Base-by-base conservation (phyloP, 345 rosid genomes). In the Eucalyptus cloeziana region DNA sequence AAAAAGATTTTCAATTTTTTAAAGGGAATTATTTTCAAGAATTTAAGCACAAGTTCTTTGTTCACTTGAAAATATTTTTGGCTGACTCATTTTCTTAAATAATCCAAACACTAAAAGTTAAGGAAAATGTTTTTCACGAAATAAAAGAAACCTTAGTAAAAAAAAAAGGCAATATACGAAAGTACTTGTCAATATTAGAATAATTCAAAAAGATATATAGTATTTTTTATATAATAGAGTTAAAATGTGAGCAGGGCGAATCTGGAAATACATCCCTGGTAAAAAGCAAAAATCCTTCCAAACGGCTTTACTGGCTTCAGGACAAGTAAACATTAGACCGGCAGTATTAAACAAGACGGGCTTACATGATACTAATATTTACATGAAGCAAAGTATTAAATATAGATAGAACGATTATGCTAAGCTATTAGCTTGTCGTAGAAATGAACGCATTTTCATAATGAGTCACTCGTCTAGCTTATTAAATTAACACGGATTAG, bases 31-130 rank as follows among this genome's bases (percentile, higher is more conserved):
- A 62, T 30, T 62, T 6, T 62, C 33, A 0, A 2, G 2, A 62
- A 62, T 62, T 62, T 62, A 30, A 12, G 16, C 31, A 60, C n/a
- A 11, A 30, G 16, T 27, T 60, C 2, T 27, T 30, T 11, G 31
- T 62, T 62, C 7, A 30, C n/a, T 62, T 13, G 7, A 13, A 62
- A 62, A 62, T 27, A 60, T 27, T 60, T 60, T 60, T 16, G 0
- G 0, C 6, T 3, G 1, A 62, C 33, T 62, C 33, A 62, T 62
- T 62, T 62, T 62, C 17, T 13, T 62, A 12, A 62, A 13, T 13
- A 1, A 62, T 6, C 33, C 2, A 27, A 27, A 62, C 4, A 13
- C 0, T 0, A 13, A 0, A 27, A 62, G 15, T 2, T 62, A 4
- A 62, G 33, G 4, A 62, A 62, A 27, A 62, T 13, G 69, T 4